Evolutionary conservation across 2,329 filamentous ascomycete genomes (phyloP), one percentile per base, ranked within the genome.

Genomic region (Sclerotinia minor): DNA sequence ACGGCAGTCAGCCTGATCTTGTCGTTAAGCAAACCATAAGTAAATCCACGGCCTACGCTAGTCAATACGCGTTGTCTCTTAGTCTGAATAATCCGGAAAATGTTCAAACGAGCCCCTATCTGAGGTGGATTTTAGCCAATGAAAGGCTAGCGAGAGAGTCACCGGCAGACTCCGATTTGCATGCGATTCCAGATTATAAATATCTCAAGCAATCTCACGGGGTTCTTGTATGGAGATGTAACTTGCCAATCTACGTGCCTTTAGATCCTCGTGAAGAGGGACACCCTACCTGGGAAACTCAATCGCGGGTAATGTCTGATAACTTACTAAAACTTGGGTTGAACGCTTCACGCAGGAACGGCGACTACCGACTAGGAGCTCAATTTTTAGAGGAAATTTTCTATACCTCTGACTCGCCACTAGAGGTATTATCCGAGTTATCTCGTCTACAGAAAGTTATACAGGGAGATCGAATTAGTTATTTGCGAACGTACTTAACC

Each of bases 21-120:
- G 7, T 6, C 4, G 35, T 60, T 29, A 49, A 32, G 41, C 35
- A 11, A 24, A 19, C 19, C 0, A 49, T 49, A 11, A 49, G 17
- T 24, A 19, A 35, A 6, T 26, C 21, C 13, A 60, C 35, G 58
- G 19, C 21, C 5, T 44, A 60, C 24, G 44, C 58, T 11, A 60
- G 35, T 9, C 58, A 60, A 8, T 49, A 24, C 3, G 44, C 58
- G 15, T 49, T 49, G 1, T 60, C 58, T 6, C 29, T 49, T 11
- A 47, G 26, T 19, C 21, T 60, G 13, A 35, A 29, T 11, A 60
- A 49, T 19, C 26, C 58, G 7, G 58, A 49, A 24, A 60, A 60
- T 5, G 29, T 60, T 24, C 58, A 60, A 19, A 35, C 58, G 21
- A 60, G 29, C 58, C 58, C 58, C 21, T 49, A 35, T 60, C 19